Evolutionary conservation across 2,329 filamentous ascomycete genomes (phyloP), one percentile per base, ranked within the genome.

Genomic region (Chrysoporthe deuterocubensis): DNA sequence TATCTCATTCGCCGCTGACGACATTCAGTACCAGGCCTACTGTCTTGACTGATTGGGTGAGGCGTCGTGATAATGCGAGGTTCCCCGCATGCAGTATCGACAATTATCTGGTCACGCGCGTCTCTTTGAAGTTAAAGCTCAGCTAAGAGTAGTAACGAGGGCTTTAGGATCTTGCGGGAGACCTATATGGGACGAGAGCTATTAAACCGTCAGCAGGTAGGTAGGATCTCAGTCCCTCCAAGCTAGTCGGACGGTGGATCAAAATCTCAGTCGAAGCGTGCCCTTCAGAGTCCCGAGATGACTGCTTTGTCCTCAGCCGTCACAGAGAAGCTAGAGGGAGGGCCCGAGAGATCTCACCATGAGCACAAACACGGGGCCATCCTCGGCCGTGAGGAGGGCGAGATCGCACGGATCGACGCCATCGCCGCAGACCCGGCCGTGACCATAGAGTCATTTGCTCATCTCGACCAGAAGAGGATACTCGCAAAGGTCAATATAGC

Each of bases 401-500:
- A 71, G 43, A 61, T 71, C 37, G 64, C 56, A 21, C 67, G 68
- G 54, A 70, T 71, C 58, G 70, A 70, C 16, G 63, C 68, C 46
- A 57, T 71, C 4, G 70, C 70, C n/a, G 56, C 57, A 18, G 63
- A 65, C 2, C 65, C 60, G 16, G 68, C 63, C 11, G 66, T 65
- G 13, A 71, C 70, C 21, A 37, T 68, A 9, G 67, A 71, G 57
- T 72, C 71, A 9, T 75, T 74, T 65, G 77, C 77, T 1, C 80
- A 82, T 65, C 71, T 88, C n/a, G 81, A 85, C 64, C 85, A 90
- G 75, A 88, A 85, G 74, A 84, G 80, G 66, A 81, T 90, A 18
- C 73, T 90, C 4, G 11, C 44, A 46, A 46, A 46, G 44, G 44
- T 46, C 11, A 14, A 46, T 46, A 14, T n/a, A 14, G 44, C 13